A percentile compares a stretch with the other conserved stretches of the same genome.
Conservation (phyloP, 2,329 filamentous ascomycete genomes). For the Bretziella fagacearum region DNA sequence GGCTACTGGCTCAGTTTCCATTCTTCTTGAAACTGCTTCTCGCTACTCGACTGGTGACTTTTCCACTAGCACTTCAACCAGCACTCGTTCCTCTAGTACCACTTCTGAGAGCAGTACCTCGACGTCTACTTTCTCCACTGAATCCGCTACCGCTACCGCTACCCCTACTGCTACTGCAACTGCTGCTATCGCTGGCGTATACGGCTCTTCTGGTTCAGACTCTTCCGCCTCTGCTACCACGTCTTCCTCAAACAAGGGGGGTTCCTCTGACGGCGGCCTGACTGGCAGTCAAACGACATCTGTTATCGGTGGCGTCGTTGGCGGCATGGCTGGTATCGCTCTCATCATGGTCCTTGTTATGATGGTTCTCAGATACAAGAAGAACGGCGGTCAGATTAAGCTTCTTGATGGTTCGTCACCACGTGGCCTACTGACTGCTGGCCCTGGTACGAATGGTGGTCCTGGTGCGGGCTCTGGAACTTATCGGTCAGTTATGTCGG, state of each 20-base stretch:
- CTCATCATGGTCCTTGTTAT: slow-evolving; percentile 38
- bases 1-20: neutral
- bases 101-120: slow-evolving; percentile 3
- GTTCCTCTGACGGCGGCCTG: neutral
- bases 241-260: slow-evolving; percentile 16
- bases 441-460: slow-evolving; percentile 14
- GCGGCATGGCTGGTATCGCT: slow-evolving; percentile 40
- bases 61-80: slow-evolving; percentile 3
- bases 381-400: slow-evolving; percentile 29
- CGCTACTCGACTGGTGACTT: slow-evolving; percentile 4
- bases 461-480: slow-evolving; percentile 5
- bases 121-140: neutral
- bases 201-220: slow-evolving; percentile 5
- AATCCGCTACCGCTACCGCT: slow-evolving; percentile 7
- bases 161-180: too few species aligned
- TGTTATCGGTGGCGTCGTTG: slow-evolving; percentile 40
- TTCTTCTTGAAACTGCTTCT: neutral
- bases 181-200: slow-evolving; percentile 17
- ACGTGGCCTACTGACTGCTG: slow-evolving; percentile 15
- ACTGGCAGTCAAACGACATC: slow-evolving; percentile 16
- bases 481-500: neutral
- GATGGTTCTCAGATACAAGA: slow-evolving; percentile 39
- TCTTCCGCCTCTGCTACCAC: neutral
- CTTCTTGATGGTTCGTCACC: slow-evolving; percentile 25
- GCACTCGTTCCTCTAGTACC: neutral